Base-by-base conservation (phyloP, 306 rosid genomes). In the Glycine soja region DNA sequence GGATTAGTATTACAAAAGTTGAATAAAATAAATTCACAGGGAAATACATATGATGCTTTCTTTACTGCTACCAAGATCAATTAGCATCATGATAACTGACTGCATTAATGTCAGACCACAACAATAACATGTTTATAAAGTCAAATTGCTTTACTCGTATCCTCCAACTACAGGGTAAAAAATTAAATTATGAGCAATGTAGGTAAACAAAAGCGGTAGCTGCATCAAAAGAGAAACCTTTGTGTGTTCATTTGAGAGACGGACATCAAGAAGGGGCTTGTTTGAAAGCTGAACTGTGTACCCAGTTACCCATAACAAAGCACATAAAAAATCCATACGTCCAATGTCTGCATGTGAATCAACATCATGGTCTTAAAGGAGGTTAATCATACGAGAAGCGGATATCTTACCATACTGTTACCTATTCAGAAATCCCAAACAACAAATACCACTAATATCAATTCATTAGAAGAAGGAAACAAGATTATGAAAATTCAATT, bases 211-310 rank as follows among this genome's bases (percentile, higher is more conserved):
- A 74, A 56, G 48, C 15, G 40, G 68, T 40, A 46, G 45, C 10
- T 53, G 59, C 42, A 52, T 57, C 9, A 19, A 72, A 45, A 63
- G 84, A 63, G 57, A 80, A 83, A 87, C 99, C 99, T 91, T 95
- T 53, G 85, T 48, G 86, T 83, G 96, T 69, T 95, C 99, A 76
- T 84, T 87, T 8, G 99, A 87, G 62, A 98, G 99, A 48, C 94
- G 98, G 69, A 93, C 98, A 89, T 95, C 98, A 51, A 95, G 94
- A 80, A 95, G 87, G 84, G 96, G 87, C 84, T 90, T 91, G 90
- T 88, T 90, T 58, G 97, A 91, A 82, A 95, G 97, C 82, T 91
- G 98, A 87, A 90, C 88, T 45, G 99, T 97, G 80, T 91, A 95
- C 19, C 97, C 99, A 75, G 97, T 94, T 91, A 93, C 98, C 86